Conservation (phyloP, 768 basidiomycete genomes). For the Suillus luteus region DNA sequence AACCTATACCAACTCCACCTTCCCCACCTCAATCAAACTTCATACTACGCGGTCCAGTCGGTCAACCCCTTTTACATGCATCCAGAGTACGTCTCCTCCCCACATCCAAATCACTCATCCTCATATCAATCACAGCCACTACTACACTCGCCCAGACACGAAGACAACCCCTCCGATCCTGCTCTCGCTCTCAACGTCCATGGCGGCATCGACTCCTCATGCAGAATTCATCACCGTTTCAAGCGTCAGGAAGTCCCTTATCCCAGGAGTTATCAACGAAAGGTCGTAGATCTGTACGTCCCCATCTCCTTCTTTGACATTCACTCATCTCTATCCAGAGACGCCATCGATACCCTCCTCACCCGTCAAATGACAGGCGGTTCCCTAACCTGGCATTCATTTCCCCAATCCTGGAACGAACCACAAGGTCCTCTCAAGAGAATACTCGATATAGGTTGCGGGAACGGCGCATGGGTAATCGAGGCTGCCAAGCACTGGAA, state of each 20-base stretch:
- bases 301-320: neutral
- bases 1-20: neutral
- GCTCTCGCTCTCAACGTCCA: constrained; percentile 32
- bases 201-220: constrained; percentile 21
- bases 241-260: constrained; percentile 58
- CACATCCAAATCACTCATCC: neutral
- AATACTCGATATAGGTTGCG: constrained; percentile 72
- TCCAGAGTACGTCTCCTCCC: neutral
- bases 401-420: constrained; percentile 24
- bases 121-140: neutral
- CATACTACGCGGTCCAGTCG: neutral
- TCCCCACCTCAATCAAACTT: neutral
- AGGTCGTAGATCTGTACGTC: constrained; percentile 68
- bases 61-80: neutral
- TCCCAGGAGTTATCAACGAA: constrained; percentile 64
- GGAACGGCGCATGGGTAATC: constrained; percentile 75
- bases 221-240: constrained; percentile 59
- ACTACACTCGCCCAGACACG: neutral
- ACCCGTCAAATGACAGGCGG: constrained; percentile 56
- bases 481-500: constrained; percentile 67
- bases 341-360: constrained; percentile 67
- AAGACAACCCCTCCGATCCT: neutral
- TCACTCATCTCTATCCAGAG: constrained; percentile 41
- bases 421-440: neutral
- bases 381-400: constrained; percentile 62